Percentiles rank a stretch among this genome's conserved stretches.
These are phyloP conservation scores for Penstemon newberryi DNA, from an alignment of 257 asterid genomes.

Conservation along the genomic window DNA sequence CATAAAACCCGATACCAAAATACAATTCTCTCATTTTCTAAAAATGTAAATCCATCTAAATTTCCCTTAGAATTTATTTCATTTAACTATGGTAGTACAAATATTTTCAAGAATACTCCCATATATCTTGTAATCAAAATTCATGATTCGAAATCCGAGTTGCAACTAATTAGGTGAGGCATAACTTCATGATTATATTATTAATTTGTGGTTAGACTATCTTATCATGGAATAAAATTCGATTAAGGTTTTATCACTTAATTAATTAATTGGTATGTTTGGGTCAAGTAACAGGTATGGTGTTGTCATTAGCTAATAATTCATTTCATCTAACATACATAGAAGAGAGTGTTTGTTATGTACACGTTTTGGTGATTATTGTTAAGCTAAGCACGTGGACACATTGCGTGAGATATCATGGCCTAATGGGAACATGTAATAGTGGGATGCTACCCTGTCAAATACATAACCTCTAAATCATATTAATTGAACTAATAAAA, in stretches of 20 bases:
- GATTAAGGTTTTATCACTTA: conserved; percentile 15
- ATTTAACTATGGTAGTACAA: not conserved
- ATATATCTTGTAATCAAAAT: not conserved
- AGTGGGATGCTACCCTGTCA: conserved; percentile 40
- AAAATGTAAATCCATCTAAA: not conserved
- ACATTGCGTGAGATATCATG: conserved; percentile 32
- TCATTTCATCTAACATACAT: conserved; percentile 19
- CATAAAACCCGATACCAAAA: not conserved
- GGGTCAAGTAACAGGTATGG: not conserved
- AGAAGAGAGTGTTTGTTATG: conserved; percentile 36
- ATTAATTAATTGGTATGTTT: conserved; percentile 8
- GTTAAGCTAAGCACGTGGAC: conserved; percentile 49
- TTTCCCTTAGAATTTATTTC: not conserved
- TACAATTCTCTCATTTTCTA: not conserved
- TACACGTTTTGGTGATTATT: conserved; percentile 49
- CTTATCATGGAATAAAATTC: conserved; percentile 24
- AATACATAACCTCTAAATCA: conserved; percentile 17
- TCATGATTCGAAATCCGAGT: not conserved
- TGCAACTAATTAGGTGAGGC: conserved; percentile 31
- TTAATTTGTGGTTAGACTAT: conserved; percentile 25
- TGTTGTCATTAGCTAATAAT: conserved; percentile 18
- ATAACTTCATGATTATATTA: conserved; percentile 26
- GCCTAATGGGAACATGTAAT: conserved; percentile 45
- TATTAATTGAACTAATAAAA: not conserved
- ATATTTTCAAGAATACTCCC: not conserved